Percentiles rank a stretch among this genome's conserved stretches.
These are phyloP conservation scores for Komagataella kurtzmanii DNA, from an alignment of 805 yeast species.

Conservation along the genomic window DNA sequence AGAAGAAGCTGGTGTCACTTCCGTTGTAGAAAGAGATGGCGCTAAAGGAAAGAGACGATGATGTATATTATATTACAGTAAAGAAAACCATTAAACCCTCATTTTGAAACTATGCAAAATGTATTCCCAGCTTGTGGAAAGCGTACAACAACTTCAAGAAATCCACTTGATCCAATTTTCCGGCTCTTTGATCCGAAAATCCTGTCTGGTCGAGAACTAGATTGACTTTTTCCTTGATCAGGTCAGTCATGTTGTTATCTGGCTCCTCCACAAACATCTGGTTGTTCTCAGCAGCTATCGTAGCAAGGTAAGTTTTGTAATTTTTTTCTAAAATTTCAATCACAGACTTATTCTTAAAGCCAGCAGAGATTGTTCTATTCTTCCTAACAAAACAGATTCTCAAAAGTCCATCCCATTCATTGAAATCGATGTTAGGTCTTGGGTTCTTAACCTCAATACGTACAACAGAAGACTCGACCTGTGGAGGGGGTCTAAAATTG, in stretches of 20 bases:
- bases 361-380: conserved; percentile 86
- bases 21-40: conserved; percentile 65
- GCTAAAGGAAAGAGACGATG: conserved; percentile 43
- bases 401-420: conserved; percentile 95
- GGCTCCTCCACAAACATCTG: conserved; percentile 32
- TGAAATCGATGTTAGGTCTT: conserved; percentile 84
- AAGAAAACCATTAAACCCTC: conserved; percentile 1
- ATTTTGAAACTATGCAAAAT: conserved; percentile 54
- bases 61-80: background rate
- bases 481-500: conserved; percentile 96
- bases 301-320: conserved; percentile 63
- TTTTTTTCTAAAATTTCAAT: conserved; percentile 75
- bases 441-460: conserved; percentile 86
- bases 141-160: conserved; percentile 78
- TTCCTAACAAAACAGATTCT: conserved; percentile 88
- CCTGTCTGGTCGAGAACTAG: conserved; percentile 71
- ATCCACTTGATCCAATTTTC: conserved; percentile 92
- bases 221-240: conserved; percentile 59
- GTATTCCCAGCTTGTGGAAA: conserved; percentile 94
- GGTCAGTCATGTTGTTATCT: conserved; percentile 23
- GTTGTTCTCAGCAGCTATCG: conserved; percentile 29
- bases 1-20: conserved; percentile 91
- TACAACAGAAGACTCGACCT: conserved; percentile 94
- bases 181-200: conserved; percentile 74
- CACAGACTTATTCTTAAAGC: conserved; percentile 74